Evolutionary conservation across 2,329 filamentous ascomycete species (phyloP).

Genomic region (Alternaria brassicicola): DNA sequence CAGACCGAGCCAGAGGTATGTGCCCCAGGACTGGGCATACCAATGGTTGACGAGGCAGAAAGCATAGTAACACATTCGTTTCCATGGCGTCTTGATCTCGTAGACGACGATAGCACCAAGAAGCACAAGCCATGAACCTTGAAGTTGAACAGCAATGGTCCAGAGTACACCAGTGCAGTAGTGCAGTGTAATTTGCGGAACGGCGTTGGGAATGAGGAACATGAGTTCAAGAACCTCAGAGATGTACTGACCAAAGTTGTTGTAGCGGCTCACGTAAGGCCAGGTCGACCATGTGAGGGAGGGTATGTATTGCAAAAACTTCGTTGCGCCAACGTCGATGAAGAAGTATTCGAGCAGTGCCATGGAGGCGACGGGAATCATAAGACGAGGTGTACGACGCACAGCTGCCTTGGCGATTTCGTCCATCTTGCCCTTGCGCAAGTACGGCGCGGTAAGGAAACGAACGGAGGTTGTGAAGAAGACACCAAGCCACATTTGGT

Average conservation of each 20-base stretch:
- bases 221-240: constrained; percentile 54
- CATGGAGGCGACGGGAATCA: constrained; percentile 54
- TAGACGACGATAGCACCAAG: constrained; percentile 52
- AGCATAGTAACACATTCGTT: constrained; percentile 54
- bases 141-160: constrained; percentile 58
- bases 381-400: constrained; percentile 53
- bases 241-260: constrained; percentile 53
- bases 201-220: constrained; percentile 57
- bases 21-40: constrained; percentile 56
- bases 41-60: constrained; percentile 54
- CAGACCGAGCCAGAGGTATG: constrained; percentile 55
- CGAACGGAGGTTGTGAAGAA: constrained; percentile 58
- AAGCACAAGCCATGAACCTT: constrained; percentile 55
- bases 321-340: constrained; percentile 52
- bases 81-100: constrained; percentile 55
- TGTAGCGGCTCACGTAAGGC: constrained; percentile 52
- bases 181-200: constrained; percentile 55
- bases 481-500: constrained; percentile 56
- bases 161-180: constrained; percentile 59
- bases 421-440: constrained; percentile 52
- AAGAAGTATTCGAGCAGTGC: constrained; percentile 56
- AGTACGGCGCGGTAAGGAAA: constrained; percentile 53
- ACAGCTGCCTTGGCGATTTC: constrained; percentile 55
- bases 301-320: constrained; percentile 54
- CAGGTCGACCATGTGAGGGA: constrained; percentile 57